Percentiles rank a stretch among this genome's conserved stretches.
Evolutionary conservation across 768 basidiomycete genomes (phyloP).

Genomic region (Pilatotrama ljubarskyi): DNA sequence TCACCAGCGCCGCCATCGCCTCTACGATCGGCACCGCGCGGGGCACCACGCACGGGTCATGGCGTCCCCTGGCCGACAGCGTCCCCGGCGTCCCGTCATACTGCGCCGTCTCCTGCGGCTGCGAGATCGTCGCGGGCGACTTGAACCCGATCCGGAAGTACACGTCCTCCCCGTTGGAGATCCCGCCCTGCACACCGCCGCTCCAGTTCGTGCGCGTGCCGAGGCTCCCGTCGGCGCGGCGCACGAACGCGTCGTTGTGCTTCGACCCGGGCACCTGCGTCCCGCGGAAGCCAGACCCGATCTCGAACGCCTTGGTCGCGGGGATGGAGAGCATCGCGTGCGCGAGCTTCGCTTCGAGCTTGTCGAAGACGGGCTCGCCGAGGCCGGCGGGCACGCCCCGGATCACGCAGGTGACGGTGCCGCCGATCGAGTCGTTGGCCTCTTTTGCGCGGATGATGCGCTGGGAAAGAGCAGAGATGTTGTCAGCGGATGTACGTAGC

Average conservation of each 20-base stretch:
- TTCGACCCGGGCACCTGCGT: conserved; percentile 89
- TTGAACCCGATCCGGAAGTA: conserved; percentile 99
- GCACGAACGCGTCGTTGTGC: conserved; percentile 90
- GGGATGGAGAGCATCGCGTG: conserved; percentile 99
- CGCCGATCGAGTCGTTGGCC: conserved; percentile 90
- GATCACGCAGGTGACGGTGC: conserved; percentile 96
- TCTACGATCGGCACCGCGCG: conserved; percentile 98
- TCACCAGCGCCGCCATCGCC: conserved; percentile 93
- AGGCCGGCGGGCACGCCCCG: conserved; percentile 87
- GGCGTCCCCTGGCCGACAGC: conserved; percentile 89
- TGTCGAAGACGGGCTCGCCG: conserved; percentile 98
- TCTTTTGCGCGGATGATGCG: conserved; percentile 94
- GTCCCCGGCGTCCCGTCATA: conserved; percentile 90
- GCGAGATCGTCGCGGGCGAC: conserved; percentile 96
- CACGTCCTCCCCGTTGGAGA: conserved; percentile 95
- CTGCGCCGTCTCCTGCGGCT: conserved; percentile 84
- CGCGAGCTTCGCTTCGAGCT: conserved; percentile 91
- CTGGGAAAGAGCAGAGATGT: conserved; percentile 48
- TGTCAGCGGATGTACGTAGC: background rate
- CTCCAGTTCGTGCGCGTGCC: conserved; percentile 93
- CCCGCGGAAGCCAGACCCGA: conserved; percentile 95
- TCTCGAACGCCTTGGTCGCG: conserved; percentile 97
- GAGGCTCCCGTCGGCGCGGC: conserved; percentile 63
- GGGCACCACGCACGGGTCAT: conserved; percentile 97
- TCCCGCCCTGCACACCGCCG: conserved; percentile 96